These are phyloP conservation scores for Carex kokanica DNA, from an alignment of 176 grass and related monocot genomes.

Conservation along the genomic window DNA sequence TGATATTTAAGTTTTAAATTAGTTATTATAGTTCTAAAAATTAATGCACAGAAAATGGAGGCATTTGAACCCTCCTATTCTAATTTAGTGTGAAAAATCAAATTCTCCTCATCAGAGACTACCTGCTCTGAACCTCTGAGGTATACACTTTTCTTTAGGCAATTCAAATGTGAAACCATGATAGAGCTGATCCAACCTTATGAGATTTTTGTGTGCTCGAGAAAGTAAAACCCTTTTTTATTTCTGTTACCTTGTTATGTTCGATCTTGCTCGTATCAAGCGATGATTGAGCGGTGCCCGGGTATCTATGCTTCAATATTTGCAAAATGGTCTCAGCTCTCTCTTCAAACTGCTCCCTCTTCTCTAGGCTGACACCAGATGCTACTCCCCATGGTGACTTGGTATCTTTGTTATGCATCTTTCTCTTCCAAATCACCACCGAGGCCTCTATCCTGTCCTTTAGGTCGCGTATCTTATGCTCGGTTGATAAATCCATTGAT, in stretches of 20 bases:
- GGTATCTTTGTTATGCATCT: conserved; percentile 90
- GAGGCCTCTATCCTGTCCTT: conserved; percentile 98
- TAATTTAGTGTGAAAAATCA: background rate
- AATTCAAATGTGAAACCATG: background rate
- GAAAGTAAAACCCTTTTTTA: too few species aligned
- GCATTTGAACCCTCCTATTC: background rate
- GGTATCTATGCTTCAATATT: conserved; percentile 68
- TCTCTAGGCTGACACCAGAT: conserved; percentile 76
- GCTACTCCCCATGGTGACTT: conserved; percentile 69
- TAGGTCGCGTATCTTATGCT: conserved; percentile 97
- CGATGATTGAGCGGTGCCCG: conserved; percentile 47
- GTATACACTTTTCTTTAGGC: background rate
- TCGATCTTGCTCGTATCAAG: conserved; percentile 91
- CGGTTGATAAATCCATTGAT: conserved; percentile 75
- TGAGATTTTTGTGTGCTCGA: background rate
- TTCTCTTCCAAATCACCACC: conserved; percentile 94
- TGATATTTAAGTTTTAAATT: too few species aligned
- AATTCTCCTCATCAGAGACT: background rate
- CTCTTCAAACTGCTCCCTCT: conserved; percentile 72
- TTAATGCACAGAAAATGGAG: too few species aligned
- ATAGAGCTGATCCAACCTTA: background rate
- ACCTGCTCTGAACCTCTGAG: background rate
- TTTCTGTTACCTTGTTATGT: conserved; percentile 55
- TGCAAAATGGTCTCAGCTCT: conserved; percentile 53
- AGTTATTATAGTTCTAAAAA: too few species aligned